These are phyloP conservation scores for Gillenia trifoliata DNA, from an alignment of 306 rosid genomes.

Conservation along the genomic window DNA sequence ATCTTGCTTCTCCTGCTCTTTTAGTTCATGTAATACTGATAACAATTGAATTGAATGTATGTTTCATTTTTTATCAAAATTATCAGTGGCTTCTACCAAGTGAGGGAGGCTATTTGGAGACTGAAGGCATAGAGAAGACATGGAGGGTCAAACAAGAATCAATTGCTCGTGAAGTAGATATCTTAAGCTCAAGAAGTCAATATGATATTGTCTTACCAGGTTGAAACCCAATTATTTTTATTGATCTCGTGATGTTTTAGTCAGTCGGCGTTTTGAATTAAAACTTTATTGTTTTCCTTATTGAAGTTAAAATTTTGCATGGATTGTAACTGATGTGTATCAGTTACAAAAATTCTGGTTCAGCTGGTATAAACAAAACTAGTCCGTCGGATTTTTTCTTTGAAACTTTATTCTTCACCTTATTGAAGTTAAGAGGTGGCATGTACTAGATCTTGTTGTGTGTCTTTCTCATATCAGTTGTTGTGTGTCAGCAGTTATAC, in stretches of 20 bases:
- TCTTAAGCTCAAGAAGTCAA: constrained; percentile 58
- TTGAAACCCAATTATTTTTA: constrained; percentile 20
- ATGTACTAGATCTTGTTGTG: background rate
- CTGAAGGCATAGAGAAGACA: constrained; percentile 84
- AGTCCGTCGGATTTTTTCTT: background rate
- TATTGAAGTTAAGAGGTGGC: background rate
- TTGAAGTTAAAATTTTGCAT: background rate
- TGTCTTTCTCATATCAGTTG: background rate
- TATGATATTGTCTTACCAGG: constrained; percentile 77
- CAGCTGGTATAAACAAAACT: background rate
- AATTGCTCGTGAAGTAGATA: constrained; percentile 62
- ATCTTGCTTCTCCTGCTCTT: background rate
- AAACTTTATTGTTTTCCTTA: background rate
- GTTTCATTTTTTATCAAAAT: background rate
- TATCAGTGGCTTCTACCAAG: constrained; percentile 85
- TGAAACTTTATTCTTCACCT: background rate
- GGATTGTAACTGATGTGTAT: background rate
- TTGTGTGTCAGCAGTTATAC: background rate
- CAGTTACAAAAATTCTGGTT: background rate
- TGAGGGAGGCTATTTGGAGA: constrained; percentile 74
- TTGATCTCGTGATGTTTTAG: constrained; percentile 1
- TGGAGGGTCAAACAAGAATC: constrained; percentile 69
- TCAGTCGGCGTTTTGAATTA: background rate
- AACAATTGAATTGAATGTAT: background rate
- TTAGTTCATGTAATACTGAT: background rate